Conservation (phyloP, 2,329 filamentous ascomycete genomes). For the Colletotrichum sp. region DNA sequence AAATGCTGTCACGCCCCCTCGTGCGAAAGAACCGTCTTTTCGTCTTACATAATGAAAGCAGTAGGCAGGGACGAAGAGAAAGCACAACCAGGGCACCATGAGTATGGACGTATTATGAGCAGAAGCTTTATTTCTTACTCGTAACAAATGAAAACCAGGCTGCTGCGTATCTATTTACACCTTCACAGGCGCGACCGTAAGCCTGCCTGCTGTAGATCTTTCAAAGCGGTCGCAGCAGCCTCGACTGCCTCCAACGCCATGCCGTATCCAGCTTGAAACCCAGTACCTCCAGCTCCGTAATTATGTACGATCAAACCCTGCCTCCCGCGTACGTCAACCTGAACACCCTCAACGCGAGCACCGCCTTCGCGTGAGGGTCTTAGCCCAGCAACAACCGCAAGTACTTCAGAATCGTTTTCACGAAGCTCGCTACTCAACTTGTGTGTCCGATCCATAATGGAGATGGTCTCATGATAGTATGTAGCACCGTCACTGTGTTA, state of each 20-base stretch:
- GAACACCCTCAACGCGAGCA: conserved; percentile 48
- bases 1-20: neutral
- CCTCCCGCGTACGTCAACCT: conserved; percentile 26
- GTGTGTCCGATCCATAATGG: conserved; percentile 38
- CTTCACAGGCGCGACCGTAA: neutral
- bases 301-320: conserved; percentile 39
- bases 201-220: neutral
- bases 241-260: conserved; percentile 41
- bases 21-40: neutral
- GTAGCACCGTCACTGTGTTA: neutral
- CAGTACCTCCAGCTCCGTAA: conserved; percentile 50
- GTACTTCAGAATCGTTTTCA: conserved; percentile 29
- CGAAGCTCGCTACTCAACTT: conserved; percentile 26
- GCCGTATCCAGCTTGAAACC: conserved; percentile 47
- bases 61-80: neutral
- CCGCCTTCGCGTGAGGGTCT: conserved; percentile 44
- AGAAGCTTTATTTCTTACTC: neutral
- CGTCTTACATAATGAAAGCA: neutral
- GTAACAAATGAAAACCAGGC: neutral
- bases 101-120: neutral
- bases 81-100: neutral
- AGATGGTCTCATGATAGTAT: conserved; percentile 35
- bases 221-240: conserved; percentile 30
- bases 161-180: neutral
- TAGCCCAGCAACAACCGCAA: conserved; percentile 36